A percentile compares a stretch with the other conserved stretches of the same genome.
Conservation (phyloP, 83 land plant genomes). For the Picea abies region DNA sequence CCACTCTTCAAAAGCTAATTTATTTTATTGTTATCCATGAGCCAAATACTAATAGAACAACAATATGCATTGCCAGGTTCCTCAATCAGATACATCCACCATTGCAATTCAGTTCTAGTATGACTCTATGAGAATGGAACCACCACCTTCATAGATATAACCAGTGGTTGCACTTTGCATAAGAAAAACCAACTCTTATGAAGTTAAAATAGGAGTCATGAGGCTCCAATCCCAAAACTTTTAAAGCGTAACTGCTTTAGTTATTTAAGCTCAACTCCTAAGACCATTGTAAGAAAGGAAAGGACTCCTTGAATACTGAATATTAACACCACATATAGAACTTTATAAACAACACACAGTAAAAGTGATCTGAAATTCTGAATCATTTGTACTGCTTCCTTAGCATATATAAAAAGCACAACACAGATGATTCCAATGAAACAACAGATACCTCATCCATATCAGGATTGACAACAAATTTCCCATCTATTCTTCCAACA, state of each 20-base stretch:
- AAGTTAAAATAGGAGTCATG: background rate
- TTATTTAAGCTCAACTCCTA: background rate
- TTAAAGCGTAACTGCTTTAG: background rate
- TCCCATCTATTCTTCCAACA: no score
- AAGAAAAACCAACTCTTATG: background rate
- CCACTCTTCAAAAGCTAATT: background rate
- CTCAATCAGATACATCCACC: background rate
- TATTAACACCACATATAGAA: background rate
- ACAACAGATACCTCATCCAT: conserved; percentile 20
- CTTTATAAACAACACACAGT: background rate
- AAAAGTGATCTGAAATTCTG: background rate
- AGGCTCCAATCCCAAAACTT: background rate
- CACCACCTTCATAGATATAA: background rate
- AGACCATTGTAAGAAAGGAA: background rate
- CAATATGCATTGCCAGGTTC: background rate
- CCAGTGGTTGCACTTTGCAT: background rate
- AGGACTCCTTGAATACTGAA: background rate
- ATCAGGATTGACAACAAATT: no score
- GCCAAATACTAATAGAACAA: background rate
- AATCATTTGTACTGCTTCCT: background rate
- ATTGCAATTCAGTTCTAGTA: background rate
- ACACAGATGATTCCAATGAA: background rate
- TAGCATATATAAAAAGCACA: background rate
- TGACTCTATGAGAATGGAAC: background rate
- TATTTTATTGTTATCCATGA: background rate